Conservation (phyloP, 164 flowering plant genomes). For the Stephania cephalantha region DNA sequence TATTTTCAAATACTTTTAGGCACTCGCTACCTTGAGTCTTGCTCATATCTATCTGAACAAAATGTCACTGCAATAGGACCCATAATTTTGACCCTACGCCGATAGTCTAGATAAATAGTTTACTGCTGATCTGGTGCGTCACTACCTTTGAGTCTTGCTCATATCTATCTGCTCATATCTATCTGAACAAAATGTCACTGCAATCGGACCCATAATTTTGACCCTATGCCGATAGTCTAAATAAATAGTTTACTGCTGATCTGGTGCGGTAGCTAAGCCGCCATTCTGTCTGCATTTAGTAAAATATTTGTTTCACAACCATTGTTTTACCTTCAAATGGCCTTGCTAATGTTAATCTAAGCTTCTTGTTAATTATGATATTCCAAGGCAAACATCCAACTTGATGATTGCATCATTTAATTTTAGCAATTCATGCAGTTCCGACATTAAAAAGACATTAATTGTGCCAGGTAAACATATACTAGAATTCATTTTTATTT, state of each 20-base stretch:
- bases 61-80: neutral
- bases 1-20: too few relatives aligned
- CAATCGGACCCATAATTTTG: neutral
- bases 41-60: neutral
- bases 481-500: neutral
- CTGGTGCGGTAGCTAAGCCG: neutral
- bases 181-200: neutral
- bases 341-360: neutral
- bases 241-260: neutral
- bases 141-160: too few relatives aligned
- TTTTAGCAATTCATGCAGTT: neutral
- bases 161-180: neutral
- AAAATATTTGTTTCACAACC: neutral
- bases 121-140: neutral
- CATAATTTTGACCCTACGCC: too few relatives aligned
- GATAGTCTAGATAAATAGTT: neutral
- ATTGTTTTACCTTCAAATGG: neutral
- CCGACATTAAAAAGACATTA: neutral
- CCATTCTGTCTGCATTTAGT: neutral
- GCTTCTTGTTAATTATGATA: neutral
- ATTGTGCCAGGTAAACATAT: neutral
- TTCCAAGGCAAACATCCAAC: neutral
- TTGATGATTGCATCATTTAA: neutral
- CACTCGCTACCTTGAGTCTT: too few relatives aligned
- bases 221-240: too few relatives aligned